These are phyloP conservation scores for Gleditsia sinensis DNA, from an alignment of 306 rosid genomes.

Conservation along the genomic window DNA sequence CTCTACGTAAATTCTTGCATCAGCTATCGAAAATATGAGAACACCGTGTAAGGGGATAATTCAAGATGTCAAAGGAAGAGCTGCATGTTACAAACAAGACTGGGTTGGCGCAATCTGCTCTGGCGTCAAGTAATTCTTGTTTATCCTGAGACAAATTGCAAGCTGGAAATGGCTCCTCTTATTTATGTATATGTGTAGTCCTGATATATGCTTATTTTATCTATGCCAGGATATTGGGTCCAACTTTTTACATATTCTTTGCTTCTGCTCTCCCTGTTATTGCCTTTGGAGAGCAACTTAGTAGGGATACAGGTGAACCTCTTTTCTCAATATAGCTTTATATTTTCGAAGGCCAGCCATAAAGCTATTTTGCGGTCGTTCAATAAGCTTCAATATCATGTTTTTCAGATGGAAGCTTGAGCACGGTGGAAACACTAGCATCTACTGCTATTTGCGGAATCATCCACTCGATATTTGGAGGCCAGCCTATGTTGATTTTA, in stretches of 20 bases:
- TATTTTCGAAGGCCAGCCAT: neutral
- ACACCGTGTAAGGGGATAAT: slow-evolving; percentile 8
- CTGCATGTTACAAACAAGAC: neutral
- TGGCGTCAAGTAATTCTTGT: slow-evolving; percentile 4
- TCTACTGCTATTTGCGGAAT: slow-evolving; percentile 51
- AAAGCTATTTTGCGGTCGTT: neutral
- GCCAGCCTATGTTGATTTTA: slow-evolving; percentile 62
- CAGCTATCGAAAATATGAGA: slow-evolving; percentile 2
- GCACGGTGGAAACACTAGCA: slow-evolving; percentile 12
- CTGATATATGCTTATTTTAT: neutral
- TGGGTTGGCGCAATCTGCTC: neutral
- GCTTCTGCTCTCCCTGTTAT: slow-evolving; percentile 20
- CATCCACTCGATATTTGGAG: slow-evolving; percentile 66
- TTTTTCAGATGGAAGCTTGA: slow-evolving; percentile 17
- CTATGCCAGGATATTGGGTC: slow-evolving; percentile 9
- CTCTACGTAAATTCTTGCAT: neutral
- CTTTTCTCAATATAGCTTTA: neutral
- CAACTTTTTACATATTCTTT: slow-evolving; percentile 11
- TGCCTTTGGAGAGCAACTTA: slow-evolving; percentile 18
- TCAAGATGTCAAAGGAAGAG: slow-evolving; percentile 2
- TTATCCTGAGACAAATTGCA: neutral
- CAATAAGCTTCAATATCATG: neutral
- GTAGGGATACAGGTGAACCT: slow-evolving; percentile 2
- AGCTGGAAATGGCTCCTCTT: neutral
- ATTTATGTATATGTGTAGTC: neutral